Evolutionary conservation across 345 rosid genomes (phyloP).

Genomic region (Corchorus capsularis): DNA sequence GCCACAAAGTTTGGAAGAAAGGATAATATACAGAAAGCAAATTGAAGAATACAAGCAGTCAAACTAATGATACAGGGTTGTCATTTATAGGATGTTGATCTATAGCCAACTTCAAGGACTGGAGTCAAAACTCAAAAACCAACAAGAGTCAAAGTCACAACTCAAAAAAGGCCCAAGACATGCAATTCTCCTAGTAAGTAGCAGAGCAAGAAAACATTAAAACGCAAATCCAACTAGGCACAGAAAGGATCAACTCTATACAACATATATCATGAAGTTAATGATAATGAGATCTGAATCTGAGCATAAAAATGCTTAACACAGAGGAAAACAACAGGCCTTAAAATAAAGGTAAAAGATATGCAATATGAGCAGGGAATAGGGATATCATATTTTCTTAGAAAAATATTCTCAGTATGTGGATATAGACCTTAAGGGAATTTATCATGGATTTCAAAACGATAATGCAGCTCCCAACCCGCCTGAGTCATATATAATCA

Average conservation of each 20-base stretch:
- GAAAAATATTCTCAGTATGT: not conserved
- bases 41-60: not conserved
- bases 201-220: not conserved
- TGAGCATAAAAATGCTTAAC: not conserved
- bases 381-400: not conserved
- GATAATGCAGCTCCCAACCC: no score
- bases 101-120: not conserved
- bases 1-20: not conserved
- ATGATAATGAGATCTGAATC: not conserved
- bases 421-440: not conserved
- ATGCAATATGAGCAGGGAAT: not conserved
- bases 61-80: not conserved
- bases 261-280: not conserved
- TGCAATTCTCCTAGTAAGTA: not conserved
- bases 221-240: not conserved
- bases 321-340: not conserved
- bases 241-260: not conserved
- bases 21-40: not conserved
- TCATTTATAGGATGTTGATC: not conserved
- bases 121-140: not conserved
- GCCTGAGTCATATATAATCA: not conserved
- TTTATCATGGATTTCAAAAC: no score
- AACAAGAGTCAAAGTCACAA: not conserved
- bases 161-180: not conserved
- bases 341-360: not conserved